These are phyloP conservation scores for Peribolospora baueri DNA, from an alignment of 768 basidiomycete genomes.

Conservation along the genomic window DNA sequence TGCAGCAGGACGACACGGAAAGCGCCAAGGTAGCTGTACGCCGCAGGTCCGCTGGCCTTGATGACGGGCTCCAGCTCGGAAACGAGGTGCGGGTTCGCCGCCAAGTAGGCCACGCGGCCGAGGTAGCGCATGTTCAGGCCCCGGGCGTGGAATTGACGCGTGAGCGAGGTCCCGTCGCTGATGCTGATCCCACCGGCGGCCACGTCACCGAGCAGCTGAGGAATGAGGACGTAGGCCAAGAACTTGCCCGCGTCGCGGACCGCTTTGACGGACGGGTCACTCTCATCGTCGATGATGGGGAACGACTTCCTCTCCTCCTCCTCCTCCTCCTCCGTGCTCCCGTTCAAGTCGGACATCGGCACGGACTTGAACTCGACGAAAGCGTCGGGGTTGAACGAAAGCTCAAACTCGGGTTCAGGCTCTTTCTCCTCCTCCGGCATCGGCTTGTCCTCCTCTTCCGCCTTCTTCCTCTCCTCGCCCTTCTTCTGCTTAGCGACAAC, in stretches of 20 bases:
- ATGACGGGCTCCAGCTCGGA: not conserved
- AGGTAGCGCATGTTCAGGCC: conserved; percentile 29
- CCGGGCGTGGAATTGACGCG: conserved; percentile 19
- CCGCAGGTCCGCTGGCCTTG: no score
- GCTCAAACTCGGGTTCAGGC: conserved; percentile 17
- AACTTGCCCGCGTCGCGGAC: conserved; percentile 23
- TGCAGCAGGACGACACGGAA: conserved; percentile 16
- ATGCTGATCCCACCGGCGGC: conserved; percentile 15
- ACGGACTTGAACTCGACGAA: conserved; percentile 20
- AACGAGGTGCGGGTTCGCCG: not conserved
- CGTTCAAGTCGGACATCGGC: conserved; percentile 5
- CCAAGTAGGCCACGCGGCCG: conserved; percentile 18
- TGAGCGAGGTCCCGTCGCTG: conserved; percentile 21
- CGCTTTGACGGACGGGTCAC: conserved; percentile 21
- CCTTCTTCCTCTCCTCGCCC: not conserved
- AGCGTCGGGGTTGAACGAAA: conserved; percentile 25
- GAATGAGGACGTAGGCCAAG: conserved; percentile 18
- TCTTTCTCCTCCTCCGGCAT: conserved; percentile 12
- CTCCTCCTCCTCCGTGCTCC: conserved; percentile 8
- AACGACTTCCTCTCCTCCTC: not conserved
- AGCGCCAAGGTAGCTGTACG: not conserved
- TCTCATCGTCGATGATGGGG: conserved; percentile 16
- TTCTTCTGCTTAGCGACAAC: conserved; percentile 11
- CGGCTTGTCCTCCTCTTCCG: conserved; percentile 8
- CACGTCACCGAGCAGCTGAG: conserved; percentile 15